A percentile compares a stretch with the other conserved stretches of the same genome.
Conservation (phyloP, 2,329 filamentous ascomycete species). For the Cordyceps pruinosa region DNA sequence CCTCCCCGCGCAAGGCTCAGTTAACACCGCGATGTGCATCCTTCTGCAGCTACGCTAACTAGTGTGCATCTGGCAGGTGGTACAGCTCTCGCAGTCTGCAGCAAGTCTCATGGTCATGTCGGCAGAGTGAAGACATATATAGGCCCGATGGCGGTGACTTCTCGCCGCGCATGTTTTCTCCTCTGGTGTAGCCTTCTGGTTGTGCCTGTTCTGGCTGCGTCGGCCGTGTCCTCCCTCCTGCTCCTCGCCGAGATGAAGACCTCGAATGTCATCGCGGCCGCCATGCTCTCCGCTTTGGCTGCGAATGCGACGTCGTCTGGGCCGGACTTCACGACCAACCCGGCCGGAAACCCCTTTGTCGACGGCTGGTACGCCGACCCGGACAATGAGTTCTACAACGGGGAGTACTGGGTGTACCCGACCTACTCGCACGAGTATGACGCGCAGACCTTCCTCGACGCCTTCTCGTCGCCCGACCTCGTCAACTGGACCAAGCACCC, state of each 20-base stretch:
- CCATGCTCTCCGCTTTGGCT: not conserved
- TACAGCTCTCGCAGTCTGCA: not conserved
- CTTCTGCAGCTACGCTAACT: slow-evolving; percentile 8
- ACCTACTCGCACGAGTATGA: slow-evolving; percentile 39
- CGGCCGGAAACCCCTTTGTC: slow-evolving; percentile 41
- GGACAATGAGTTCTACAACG: slow-evolving; percentile 39
- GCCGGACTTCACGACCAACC: slow-evolving; percentile 32
- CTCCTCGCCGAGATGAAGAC: not conserved
- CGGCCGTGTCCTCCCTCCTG: not conserved
- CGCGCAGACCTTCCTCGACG: slow-evolving; percentile 42
- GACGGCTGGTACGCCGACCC: slow-evolving; percentile 46
- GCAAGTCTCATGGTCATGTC: not conserved
- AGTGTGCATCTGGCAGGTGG: slow-evolving; percentile 7
- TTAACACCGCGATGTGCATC: not conserved
- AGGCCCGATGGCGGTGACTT: not conserved
- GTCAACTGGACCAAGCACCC: slow-evolving; percentile 42
- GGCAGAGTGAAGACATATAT: not conserved
- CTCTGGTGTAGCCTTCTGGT: not conserved
- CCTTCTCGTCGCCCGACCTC: slow-evolving; percentile 43
- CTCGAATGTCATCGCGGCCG: not conserved
- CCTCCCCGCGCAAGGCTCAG: not conserved
- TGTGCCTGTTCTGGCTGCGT: not conserved
- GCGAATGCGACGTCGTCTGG: not conserved
- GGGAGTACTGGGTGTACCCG: slow-evolving; percentile 41
- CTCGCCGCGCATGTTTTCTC: not conserved